Percentiles rank a stretch among this genome's conserved stretches.
Evolutionary conservation across 2,329 filamentous ascomycete species (phyloP).

Genomic region (Eurotiales sp.): DNA sequence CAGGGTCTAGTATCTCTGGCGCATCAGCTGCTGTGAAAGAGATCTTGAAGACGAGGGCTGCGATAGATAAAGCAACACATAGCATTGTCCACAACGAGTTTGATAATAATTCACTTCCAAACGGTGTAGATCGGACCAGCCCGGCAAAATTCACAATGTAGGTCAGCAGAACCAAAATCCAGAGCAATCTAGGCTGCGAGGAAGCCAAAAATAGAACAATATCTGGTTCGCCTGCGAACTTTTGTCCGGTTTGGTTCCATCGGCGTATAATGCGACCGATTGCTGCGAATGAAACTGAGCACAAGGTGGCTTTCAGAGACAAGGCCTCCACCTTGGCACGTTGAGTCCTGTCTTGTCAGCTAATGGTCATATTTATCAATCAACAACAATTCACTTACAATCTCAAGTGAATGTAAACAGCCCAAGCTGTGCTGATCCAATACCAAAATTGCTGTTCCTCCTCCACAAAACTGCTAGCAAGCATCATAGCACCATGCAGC

Average conservation of each 20-base stretch:
- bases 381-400: constrained; percentile 19
- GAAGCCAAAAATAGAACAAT: constrained; percentile 70
- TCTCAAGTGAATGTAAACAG: constrained; percentile 46
- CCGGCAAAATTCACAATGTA: constrained; percentile 60
- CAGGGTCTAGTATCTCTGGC: constrained; percentile 65
- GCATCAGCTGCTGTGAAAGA: constrained; percentile 84
- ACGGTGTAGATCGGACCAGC: constrained; percentile 32
- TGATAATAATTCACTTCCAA: constrained; percentile 5
- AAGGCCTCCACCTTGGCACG: background rate
- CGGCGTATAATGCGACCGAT: constrained; percentile 65
- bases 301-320: constrained; percentile 8
- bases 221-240: constrained; percentile 86
- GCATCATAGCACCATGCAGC: constrained; percentile 84
- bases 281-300: constrained; percentile 51
- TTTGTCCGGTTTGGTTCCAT: constrained; percentile 98
- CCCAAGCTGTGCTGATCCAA: constrained; percentile 62
- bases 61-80: constrained; percentile 44
- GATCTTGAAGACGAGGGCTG: constrained; percentile 80
- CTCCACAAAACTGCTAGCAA: constrained; percentile 95
- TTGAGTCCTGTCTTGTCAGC: constrained; percentile 4
- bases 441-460: constrained; percentile 99
- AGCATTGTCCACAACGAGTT: constrained; percentile 24
- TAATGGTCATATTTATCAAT: background rate
- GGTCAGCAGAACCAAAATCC: constrained; percentile 65
- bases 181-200: constrained; percentile 64